Percentiles rank a stretch among this genome's conserved stretches.
Evolutionary conservation across 1,284 basidiomycete genomes (phyloP).

Genomic region (Cryptococcus depauperatus): DNA sequence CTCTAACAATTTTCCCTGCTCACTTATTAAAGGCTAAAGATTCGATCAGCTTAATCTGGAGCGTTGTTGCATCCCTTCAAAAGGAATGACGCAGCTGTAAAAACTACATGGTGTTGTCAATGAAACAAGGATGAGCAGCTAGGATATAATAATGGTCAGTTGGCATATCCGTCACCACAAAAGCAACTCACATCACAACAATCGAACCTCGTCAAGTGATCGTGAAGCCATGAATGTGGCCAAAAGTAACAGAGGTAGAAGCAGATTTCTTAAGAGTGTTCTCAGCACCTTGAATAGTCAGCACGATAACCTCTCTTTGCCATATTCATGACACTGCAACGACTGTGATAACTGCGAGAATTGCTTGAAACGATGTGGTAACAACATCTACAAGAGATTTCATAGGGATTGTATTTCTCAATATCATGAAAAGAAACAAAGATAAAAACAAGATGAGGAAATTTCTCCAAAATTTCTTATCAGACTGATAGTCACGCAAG

Average conservation of each 20-base stretch:
- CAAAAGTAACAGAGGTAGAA: conserved; percentile 33
- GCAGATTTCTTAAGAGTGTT: conserved; percentile 18
- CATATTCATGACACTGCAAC: conserved; percentile 12
- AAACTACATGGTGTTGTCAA: conserved; percentile 28
- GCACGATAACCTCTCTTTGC: background rate
- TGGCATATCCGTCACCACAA: background rate
- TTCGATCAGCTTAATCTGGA: conserved; percentile 32
- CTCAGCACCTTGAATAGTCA: conserved; percentile 13
- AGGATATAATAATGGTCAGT: conserved; percentile 18
- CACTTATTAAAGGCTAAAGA: conserved; percentile 37
- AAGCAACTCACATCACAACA: conserved; percentile 24
- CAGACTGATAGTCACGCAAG: too few species aligned
- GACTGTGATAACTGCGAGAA: conserved; percentile 29
- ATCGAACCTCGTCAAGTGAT: conserved; percentile 16
- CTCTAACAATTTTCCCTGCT: conserved; percentile 7
- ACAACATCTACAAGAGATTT: conserved; percentile 35
- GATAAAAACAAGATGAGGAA: too few species aligned
- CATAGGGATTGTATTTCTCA: too few species aligned
- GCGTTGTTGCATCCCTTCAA: conserved; percentile 18
- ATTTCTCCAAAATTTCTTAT: too few species aligned
- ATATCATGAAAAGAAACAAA: background rate
- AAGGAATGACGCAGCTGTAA: conserved; percentile 20
- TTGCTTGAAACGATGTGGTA: conserved; percentile 34
- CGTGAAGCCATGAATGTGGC: conserved; percentile 28
- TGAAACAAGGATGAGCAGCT: conserved; percentile 33